Evolutionary conservation across 768 basidiomycete genomes (phyloP), one percentile per base, ranked within the genome.

Genomic region (Pleurotus eryngii): DNA sequence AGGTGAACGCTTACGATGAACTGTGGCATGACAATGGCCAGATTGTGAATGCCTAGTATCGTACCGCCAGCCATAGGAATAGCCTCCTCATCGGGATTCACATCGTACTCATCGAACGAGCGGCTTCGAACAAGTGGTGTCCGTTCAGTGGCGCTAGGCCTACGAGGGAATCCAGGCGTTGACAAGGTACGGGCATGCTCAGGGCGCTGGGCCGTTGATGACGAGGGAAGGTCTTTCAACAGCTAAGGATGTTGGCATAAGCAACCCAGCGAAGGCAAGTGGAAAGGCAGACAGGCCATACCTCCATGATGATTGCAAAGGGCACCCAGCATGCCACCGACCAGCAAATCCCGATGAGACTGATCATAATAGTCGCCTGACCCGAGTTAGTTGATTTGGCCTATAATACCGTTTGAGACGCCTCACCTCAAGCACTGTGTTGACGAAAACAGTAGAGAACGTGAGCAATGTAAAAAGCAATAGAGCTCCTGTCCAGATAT

Each of bases 281-380:
- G 5, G 2, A 35, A 49, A 18, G 38, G 24, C 5, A 18, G 38
- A 20, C 5, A 35, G 24, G 3, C 63, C 81, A 49, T 61, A 84
- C 93, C 84, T 95, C 95, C 95, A 98, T 98, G 72, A 98, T 92
- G 65, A 97, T 94, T 17, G 95, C 90, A 63, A 97, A 97, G 2
- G 95, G 95, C 14, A 92, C 92, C 95, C 95, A 97, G 74, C 91
- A 92, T n/a, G 95, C 92, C 40, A 97, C 92, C 8, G 94, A 92
- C 95, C 95, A 98, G 70, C 90, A 95, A 38, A 97, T 89, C 43
- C 95, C 95, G 20, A 96, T 85, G 51, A 95, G 67, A 51, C 86
- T 85, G 56, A 97, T 90, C 65, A 89, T 86, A 15, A 86, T 70
- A 14, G 91, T 91, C 7, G 95, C 95, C 81, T 90, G 66, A 15